These are phyloP conservation scores for Claviceps sp. DNA, from an alignment of 2,329 filamentous ascomycete species.

Conservation along the genomic window DNA sequence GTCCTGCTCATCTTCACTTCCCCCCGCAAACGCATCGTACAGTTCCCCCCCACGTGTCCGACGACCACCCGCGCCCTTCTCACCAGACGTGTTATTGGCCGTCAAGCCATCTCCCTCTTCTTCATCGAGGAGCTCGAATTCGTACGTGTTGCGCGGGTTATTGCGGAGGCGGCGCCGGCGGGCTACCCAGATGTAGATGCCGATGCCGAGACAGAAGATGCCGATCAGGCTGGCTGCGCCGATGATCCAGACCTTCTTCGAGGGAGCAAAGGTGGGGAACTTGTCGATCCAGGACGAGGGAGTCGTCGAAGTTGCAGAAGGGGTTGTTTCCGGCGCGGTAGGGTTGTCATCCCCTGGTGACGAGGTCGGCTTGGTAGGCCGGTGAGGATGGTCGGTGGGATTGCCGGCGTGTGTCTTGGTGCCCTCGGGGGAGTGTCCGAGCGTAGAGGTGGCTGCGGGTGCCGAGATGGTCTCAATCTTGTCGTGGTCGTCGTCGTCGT, in stretches of 20 bases:
- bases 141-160: conserved; percentile 69
- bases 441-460: conserved; percentile 20
- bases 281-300: conserved; percentile 65
- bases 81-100: conserved; percentile 16
- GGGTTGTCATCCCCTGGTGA: not conserved
- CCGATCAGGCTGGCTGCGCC: conserved; percentile 74
- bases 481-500: conserved; percentile 75
- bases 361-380: conserved; percentile 37
- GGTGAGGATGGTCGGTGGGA: conserved; percentile 51
- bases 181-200: conserved; percentile 69
- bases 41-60: conserved; percentile 68
- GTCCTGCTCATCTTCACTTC: conserved; percentile 49
- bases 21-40: conserved; percentile 94
- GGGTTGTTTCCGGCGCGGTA: not conserved
- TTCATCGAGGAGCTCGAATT: conserved; percentile 85
- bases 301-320: conserved; percentile 13
- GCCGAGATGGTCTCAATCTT: conserved; percentile 35
- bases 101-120: conserved; percentile 53
- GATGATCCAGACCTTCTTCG: conserved; percentile 87
- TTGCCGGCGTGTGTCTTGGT: conserved; percentile 26
- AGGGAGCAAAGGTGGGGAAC: conserved; percentile 83
- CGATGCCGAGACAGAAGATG: conserved; percentile 68
- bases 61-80: conserved; percentile 31
- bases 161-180: conserved; percentile 64
- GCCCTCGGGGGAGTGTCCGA: conserved; percentile 33